Evolutionary conservation across 1,139 yeast species (phyloP), one percentile per base, ranked within the genome.

Genomic region (Saccharomyces uvarum): DNA sequence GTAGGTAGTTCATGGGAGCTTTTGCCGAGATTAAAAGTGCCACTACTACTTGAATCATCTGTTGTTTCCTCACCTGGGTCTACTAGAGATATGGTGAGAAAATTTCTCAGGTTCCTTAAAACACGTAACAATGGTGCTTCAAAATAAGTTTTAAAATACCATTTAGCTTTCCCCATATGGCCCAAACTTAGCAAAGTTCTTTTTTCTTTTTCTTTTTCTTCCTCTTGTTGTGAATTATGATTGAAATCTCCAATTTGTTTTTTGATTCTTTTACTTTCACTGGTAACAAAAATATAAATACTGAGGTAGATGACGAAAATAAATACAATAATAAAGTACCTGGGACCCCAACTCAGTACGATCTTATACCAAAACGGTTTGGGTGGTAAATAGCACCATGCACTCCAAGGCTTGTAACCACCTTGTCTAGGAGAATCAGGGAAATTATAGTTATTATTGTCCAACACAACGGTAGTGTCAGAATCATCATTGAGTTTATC

Each of bases 301-400:
- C 84, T 75, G 51, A 82, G 75, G 70, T 90, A 90, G 50, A 88
- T 81, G 26, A 78, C 71, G 54, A 88, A 66, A 63, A 90, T 87
- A 33, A 79, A 68, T 13, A 86, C 68, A 58, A 87, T 77, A 54
- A 90, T 80, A 56, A 81, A 69, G 68, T 83, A 89, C 49, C 97
- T 76, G 2, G 96, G 93, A 1, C 82, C 84, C 96, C 96, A 90
- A 59, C 91, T 81, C 52, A 90, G 73, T 1, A 78, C 90, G 51
- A 86, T 68, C 56, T 90, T 76, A 67, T 83, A 84, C 95, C 95
- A 89, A 9, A 78, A 68, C 0, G 95, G 96, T 2, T 74, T 62
- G 53, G 82, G 80, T 0, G 96, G 93, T 53, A 90, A 73, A 67
- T 86, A 89, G 67, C 96, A 85, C 91, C 93, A 87, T 55, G 88